Conservation (phyloP, 768 basidiomycete species). For the Naganishia antarctica region DNA sequence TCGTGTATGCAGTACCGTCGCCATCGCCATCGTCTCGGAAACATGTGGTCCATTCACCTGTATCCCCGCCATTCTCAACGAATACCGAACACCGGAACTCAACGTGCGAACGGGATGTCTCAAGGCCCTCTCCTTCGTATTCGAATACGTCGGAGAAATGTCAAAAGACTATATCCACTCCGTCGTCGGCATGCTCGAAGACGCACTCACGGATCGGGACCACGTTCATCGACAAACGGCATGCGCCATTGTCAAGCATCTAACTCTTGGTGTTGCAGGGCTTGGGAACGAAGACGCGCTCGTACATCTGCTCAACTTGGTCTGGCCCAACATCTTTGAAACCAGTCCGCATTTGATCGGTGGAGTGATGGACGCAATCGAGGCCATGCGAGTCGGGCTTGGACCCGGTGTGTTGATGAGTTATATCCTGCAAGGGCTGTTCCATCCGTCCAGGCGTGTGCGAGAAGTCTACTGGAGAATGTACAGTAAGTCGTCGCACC, state of each 20-base stretch:
- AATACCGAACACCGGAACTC: conserved; percentile 95
- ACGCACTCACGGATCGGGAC: conserved; percentile 95
- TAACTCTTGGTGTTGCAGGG: conserved; percentile 93
- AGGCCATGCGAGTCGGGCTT: conserved; percentile 92
- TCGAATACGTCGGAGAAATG: conserved; percentile 99
- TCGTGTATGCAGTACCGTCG: conserved; percentile 96
- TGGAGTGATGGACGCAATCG: conserved; percentile 95
- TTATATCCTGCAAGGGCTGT: conserved; percentile 89
- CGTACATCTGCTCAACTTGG: conserved; percentile 93
- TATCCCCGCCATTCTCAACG: conserved; percentile 96
- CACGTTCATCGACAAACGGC: conserved; percentile 98
- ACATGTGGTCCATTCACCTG: conserved; percentile 71
- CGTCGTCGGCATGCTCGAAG: conserved; percentile 95
- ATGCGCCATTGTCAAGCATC: conserved; percentile 95
- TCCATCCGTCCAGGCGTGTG: conserved; percentile 95
- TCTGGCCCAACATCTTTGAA: conserved; percentile 99
- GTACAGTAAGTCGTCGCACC: conserved; percentile 60
- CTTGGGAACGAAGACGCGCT: conserved; percentile 97
- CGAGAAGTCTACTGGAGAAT: conserved; percentile 97
- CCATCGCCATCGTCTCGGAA: conserved; percentile 64
- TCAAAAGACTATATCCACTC: conserved; percentile 90
- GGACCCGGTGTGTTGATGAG: conserved; percentile 88
- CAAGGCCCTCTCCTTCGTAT: conserved; percentile 96
- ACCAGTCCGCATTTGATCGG: conserved; percentile 97
- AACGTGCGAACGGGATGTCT: conserved; percentile 98